Conservation (phyloP, 805 yeast species). For the Starmerella apicola region DNA sequence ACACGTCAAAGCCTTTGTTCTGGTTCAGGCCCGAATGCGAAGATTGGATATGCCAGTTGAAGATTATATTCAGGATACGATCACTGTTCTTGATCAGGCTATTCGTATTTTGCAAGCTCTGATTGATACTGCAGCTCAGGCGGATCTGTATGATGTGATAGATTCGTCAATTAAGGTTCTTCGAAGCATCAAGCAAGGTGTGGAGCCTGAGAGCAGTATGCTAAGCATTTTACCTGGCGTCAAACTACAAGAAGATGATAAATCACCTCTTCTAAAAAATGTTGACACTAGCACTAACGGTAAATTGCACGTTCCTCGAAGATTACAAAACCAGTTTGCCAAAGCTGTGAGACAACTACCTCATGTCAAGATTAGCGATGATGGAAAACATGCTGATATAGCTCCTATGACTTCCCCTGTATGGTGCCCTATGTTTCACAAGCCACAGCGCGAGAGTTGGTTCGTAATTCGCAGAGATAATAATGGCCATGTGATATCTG, state of each 20-base stretch:
- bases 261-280: constrained; percentile 28
- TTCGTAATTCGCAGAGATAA: constrained; percentile 48
- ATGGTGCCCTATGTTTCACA: constrained; percentile 72
- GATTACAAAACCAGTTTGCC: constrained; percentile 37
- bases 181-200: constrained; percentile 78
- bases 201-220: constrained; percentile 14
- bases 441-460: constrained; percentile 90
- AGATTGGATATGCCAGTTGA: constrained; percentile 79
- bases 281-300: constrained; percentile 31
- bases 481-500: constrained; percentile 41
- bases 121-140: constrained; percentile 78
- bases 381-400: constrained; percentile 16
- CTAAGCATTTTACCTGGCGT: constrained; percentile 18
- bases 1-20: constrained; percentile 62
- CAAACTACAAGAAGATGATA: constrained; percentile 20
- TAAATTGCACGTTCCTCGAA: constrained; percentile 35
- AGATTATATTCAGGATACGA: constrained; percentile 87
- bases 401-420: constrained; percentile 36
- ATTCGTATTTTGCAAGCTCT: constrained; percentile 87
- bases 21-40: constrained; percentile 60
- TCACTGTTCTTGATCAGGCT: constrained; percentile 86
- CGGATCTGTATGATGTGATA: constrained; percentile 57
- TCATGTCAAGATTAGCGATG: constrained; percentile 42
- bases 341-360: constrained; percentile 50
- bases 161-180: constrained; percentile 51